Evolutionary conservation across 495 filamentous ascomycete species (phyloP).

Genomic region (Penicillium fimorum): DNA sequence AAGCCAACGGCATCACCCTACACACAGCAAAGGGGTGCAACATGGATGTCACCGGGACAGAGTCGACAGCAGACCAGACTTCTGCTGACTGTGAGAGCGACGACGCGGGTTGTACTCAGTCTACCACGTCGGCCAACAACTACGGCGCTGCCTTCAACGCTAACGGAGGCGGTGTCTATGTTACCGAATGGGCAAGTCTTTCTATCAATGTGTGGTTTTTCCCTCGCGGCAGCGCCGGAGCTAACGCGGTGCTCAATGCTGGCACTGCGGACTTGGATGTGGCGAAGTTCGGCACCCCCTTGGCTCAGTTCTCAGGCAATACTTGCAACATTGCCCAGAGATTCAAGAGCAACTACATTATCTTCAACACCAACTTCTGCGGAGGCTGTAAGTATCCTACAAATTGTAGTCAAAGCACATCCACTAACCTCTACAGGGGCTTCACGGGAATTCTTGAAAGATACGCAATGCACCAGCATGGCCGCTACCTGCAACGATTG

Average conservation of each 20-base stretch:
- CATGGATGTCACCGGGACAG: slow-evolving; percentile 39
- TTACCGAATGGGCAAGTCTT: slow-evolving; percentile 51
- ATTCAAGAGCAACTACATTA: neutral
- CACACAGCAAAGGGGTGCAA: slow-evolving; percentile 54
- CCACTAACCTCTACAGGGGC: neutral
- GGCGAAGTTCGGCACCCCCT: neutral
- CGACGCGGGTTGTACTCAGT: neutral
- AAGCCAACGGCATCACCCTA: slow-evolving; percentile 54
- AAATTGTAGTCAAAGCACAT: neutral
- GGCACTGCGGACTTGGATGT: neutral
- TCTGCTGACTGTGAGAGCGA: slow-evolving; percentile 10
- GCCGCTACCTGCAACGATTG: neutral
- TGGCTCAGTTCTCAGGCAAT: neutral
- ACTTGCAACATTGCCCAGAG: neutral
- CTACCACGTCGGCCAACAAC: slow-evolving; percentile 16
- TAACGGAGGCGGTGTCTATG: slow-evolving; percentile 51
- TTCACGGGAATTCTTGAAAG: neutral
- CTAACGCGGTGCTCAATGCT: neutral
- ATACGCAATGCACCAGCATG: neutral
- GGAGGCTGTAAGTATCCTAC: neutral
- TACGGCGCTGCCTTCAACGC: slow-evolving; percentile 53
- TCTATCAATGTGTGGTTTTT: slow-evolving; percentile 58
- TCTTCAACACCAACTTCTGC: neutral
- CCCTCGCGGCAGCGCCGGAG: slow-evolving; percentile 29
- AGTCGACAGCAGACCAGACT: neutral